phyloP scores from a whole-genome alignment of 768 basidiomycete genomes.

The Boletus huronensis region DNA sequence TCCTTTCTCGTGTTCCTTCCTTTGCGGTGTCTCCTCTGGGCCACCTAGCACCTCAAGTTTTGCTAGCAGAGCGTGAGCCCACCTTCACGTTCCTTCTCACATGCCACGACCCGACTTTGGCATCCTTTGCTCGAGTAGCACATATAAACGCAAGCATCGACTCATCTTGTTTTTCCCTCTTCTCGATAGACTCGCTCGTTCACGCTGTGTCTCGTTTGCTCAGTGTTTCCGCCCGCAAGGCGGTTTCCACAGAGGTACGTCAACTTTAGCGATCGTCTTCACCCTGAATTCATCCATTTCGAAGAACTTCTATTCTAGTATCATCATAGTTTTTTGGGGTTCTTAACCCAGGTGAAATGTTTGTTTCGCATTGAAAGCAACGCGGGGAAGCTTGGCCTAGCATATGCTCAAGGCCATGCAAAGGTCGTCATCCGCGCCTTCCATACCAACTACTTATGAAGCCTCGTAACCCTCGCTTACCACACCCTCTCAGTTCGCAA shows the following conservation, averaged over 20 bases:
- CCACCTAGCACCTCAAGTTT: too few species aligned
- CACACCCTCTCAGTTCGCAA: neutral
- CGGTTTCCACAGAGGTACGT: too few species aligned
- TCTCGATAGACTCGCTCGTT: too few species aligned
- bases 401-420: neutral
- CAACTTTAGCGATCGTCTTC: neutral
- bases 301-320: neutral
- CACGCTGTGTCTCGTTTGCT: too few species aligned
- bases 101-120: too few species aligned
- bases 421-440: neutral
- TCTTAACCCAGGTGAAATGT: constrained; percentile 11
- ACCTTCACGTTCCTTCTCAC: too few species aligned
- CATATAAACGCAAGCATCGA: too few species aligned
- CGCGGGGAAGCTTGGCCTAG: neutral
- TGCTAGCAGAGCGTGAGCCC: too few species aligned
- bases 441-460: neutral
- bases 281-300: neutral
- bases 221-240: too few species aligned
- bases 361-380: neutral
- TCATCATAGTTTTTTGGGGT: neutral
- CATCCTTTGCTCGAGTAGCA: too few species aligned
- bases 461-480: constrained; percentile 4
- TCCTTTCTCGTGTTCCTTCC: constrained; percentile 4
- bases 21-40: neutral
- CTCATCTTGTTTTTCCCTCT: too few species aligned